A percentile compares a stretch with the other conserved stretches of the same genome.
These are phyloP conservation scores for Raddia distichophylla DNA, from an alignment of 176 grass and related monocot genomes.

Conservation along the genomic window DNA sequence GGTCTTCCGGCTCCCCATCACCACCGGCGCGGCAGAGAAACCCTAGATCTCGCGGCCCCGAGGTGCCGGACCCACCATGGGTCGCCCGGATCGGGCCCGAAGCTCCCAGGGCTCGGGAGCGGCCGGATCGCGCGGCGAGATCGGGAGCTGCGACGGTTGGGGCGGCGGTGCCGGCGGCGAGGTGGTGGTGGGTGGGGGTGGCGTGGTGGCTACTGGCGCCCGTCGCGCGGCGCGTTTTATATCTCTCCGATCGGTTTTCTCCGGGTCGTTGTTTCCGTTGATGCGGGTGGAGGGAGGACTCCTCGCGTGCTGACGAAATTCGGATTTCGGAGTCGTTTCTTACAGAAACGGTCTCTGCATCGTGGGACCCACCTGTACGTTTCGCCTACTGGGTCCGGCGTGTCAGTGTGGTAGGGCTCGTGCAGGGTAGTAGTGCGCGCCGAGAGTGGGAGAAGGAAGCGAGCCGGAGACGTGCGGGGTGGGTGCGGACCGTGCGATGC, in stretches of 20 bases:
- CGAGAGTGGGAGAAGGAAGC: neutral
- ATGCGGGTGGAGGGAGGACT: conserved; percentile 11
- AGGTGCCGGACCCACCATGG: conserved; percentile 22
- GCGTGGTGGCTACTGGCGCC: neutral
- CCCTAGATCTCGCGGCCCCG: conserved; percentile 51
- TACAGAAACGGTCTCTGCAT: neutral
- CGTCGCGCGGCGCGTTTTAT: conserved; percentile 34
- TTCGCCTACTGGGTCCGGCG: rapidly evolving
- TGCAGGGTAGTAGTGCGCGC: neutral
- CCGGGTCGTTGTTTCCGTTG: conserved; percentile 50
- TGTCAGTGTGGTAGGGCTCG: neutral
- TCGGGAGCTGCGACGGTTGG: neutral
- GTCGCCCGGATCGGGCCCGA: conserved; percentile 5
- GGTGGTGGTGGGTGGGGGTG: neutral
- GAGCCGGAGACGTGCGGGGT: conserved; percentile 14
- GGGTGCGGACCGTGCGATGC: neutral
- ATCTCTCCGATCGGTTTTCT: conserved; percentile 5
- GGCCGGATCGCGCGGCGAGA: conserved; percentile 12
- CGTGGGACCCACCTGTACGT: neutral
- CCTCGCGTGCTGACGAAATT: neutral
- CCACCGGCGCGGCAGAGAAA: conserved; percentile 33
- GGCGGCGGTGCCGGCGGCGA: conserved; percentile 17
- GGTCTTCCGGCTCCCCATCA: conserved; percentile 50
- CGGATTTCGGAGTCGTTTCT: neutral
- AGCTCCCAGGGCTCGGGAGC: conserved; percentile 17